Percentiles rank a stretch among this genome's conserved stretches.
Evolutionary conservation across 768 basidiomycete genomes (phyloP).

Genomic region (Naganishia vaughanmartiniae): DNA sequence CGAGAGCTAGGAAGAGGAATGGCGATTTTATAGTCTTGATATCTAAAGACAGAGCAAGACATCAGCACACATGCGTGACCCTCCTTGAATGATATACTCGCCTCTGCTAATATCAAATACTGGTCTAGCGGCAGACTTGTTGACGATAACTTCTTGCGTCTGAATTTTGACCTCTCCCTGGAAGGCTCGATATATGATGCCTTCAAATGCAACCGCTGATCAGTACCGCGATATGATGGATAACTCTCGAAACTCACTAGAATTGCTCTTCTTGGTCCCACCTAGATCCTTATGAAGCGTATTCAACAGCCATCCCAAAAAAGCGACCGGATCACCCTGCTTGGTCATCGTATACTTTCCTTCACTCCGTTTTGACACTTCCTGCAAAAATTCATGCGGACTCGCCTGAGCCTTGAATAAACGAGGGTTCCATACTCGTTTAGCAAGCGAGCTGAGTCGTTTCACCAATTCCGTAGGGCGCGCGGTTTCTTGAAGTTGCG

Average conservation of each 20-base stretch:
- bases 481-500: constrained; percentile 40
- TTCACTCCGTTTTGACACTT: constrained; percentile 81
- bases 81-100: constrained; percentile 56
- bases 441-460: constrained; percentile 79
- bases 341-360: constrained; percentile 90
- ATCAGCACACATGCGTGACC: not conserved
- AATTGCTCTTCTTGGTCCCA: constrained; percentile 86
- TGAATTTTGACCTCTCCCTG: constrained; percentile 91
- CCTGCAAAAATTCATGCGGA: constrained; percentile 98
- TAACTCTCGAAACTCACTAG: constrained; percentile 62
- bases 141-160: constrained; percentile 86
- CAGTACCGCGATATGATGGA: constrained; percentile 26
- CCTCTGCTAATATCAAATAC: constrained; percentile 85
- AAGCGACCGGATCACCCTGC: constrained; percentile 95
- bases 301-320: constrained; percentile 92
- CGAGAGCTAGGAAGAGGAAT: constrained; percentile 91
- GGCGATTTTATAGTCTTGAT: constrained; percentile 81
- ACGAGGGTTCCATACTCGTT: constrained; percentile 93
- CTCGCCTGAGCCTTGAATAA: constrained; percentile 97
- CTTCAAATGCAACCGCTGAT: constrained; percentile 53
- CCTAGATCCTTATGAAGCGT: constrained; percentile 87
- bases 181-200: constrained; percentile 87
- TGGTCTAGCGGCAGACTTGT: constrained; percentile 75
- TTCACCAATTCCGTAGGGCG: constrained; percentile 71
- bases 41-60: constrained; percentile 54